phyloP scores from a whole-genome alignment of 768 basidiomycete genomes.

The Termitomyces heimii region DNA sequence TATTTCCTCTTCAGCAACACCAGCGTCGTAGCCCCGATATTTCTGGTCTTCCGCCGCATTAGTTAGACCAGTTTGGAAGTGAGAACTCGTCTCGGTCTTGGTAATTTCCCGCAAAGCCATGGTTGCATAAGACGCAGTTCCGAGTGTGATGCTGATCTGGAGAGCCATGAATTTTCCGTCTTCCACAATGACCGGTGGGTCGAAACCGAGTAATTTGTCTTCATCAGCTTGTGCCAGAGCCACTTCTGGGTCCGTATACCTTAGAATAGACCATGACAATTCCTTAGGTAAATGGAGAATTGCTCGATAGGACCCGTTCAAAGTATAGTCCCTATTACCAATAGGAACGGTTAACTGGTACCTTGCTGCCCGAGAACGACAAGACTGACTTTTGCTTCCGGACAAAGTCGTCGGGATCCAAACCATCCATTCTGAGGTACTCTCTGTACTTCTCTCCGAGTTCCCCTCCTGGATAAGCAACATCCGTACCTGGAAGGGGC shows the following conservation, averaged over 20 bases:
- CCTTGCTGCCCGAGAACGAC: not conserved
- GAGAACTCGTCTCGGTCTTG: conserved; percentile 92
- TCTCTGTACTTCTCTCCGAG: conserved; percentile 85
- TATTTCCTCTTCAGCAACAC: conserved; percentile 20
- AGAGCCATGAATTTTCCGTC: conserved; percentile 85
- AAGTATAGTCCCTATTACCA: conserved; percentile 72
- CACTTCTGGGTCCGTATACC: conserved; percentile 92
- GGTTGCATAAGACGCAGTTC: conserved; percentile 92
- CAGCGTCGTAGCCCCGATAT: conserved; percentile 50
- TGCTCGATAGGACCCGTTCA: conserved; percentile 90
- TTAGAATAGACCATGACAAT: conserved; percentile 74
- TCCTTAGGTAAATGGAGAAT: conserved; percentile 83
- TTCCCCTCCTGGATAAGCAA: conserved; percentile 83
- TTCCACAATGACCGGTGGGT: conserved; percentile 57
- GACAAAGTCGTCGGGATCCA: conserved; percentile 86
- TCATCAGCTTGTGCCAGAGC: conserved; percentile 93
- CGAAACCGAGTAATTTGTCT: conserved; percentile 80
- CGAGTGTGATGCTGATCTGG: conserved; percentile 79
- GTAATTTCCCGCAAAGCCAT: conserved; percentile 96
- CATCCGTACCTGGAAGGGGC: conserved; percentile 95
- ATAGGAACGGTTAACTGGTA: not conserved
- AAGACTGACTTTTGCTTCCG: conserved; percentile 81
- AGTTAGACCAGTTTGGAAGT: conserved; percentile 80
- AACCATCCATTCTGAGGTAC: conserved; percentile 77
- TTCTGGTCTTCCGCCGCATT: conserved; percentile 77